These are phyloP conservation scores for Sclerotinia spermophila DNA, from an alignment of 2,329 filamentous ascomycete genomes.

Conservation along the genomic window DNA sequence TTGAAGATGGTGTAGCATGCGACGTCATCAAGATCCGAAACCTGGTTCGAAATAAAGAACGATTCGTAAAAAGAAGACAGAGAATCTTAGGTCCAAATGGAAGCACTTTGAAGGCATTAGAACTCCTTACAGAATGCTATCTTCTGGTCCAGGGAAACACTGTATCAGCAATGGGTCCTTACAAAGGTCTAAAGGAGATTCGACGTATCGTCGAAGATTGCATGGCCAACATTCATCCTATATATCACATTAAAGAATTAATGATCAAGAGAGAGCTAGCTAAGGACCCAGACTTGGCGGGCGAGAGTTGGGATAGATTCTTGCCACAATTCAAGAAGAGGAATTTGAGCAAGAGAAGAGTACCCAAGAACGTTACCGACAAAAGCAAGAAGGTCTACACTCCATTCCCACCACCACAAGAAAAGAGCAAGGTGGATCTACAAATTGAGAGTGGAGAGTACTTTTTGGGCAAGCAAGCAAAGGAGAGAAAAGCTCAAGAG, in stretches of 20 bases:
- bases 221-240: slow-evolving; percentile 89
- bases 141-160: slow-evolving; percentile 97
- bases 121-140: slow-evolving; percentile 87
- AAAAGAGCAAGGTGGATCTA: slow-evolving; percentile 98
- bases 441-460: slow-evolving; percentile 99
- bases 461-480: slow-evolving; percentile 88
- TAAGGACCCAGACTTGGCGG: slow-evolving; percentile 80
- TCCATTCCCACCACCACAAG: slow-evolving; percentile 90
- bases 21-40: slow-evolving; percentile 95
- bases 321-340: slow-evolving; percentile 96
- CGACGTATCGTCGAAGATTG: slow-evolving; percentile 88
- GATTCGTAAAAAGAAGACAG: slow-evolving; percentile 92
- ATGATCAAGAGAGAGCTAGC: slow-evolving; percentile 92
- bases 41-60: slow-evolving; percentile 87
- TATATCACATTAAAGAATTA: slow-evolving; percentile 90
- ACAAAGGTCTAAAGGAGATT: slow-evolving; percentile 90
- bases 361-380: slow-evolving; percentile 82
- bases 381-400: slow-evolving; percentile 95
- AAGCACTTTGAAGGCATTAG: slow-evolving; percentile 88
- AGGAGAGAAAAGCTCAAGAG: slow-evolving; percentile 76
- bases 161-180: slow-evolving; percentile 85
- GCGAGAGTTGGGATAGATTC: slow-evolving; percentile 94
- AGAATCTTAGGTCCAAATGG: slow-evolving; percentile 88
- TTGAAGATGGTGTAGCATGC: slow-evolving; percentile 86
- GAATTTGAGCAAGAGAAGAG: slow-evolving; percentile 76